These are phyloP conservation scores for Myriosclerotinia curreyana DNA, from an alignment of 2,329 filamentous ascomycete genomes.

Conservation along the genomic window DNA sequence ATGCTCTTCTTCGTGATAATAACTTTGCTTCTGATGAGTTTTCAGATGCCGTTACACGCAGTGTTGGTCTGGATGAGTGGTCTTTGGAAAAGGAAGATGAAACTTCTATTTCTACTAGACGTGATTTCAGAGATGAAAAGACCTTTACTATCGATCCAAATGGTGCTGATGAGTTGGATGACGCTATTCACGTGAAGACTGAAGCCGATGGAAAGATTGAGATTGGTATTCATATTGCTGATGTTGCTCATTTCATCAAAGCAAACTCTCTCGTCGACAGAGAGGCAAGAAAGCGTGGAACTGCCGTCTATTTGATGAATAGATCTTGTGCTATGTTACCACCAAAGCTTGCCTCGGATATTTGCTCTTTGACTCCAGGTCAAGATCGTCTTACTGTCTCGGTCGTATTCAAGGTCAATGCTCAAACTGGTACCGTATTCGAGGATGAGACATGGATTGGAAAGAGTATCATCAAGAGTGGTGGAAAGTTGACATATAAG, in stretches of 20 bases:
- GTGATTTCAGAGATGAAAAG: constrained; percentile 85
- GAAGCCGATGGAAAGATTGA: constrained; percentile 83
- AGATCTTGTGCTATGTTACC: constrained; percentile 81
- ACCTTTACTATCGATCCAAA: constrained; percentile 92
- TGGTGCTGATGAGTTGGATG: constrained; percentile 82
- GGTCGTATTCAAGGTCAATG: constrained; percentile 88
- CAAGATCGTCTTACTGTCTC: constrained; percentile 88
- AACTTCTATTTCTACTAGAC: constrained; percentile 66
- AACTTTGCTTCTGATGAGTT: constrained; percentile 98
- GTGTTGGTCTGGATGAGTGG: constrained; percentile 90
- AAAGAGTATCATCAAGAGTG: constrained; percentile 89
- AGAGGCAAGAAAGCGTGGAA: constrained; percentile 96
- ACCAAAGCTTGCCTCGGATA: constrained; percentile 75
- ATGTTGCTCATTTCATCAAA: constrained; percentile 97
- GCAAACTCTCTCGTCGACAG: constrained; percentile 91
- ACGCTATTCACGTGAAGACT: constrained; percentile 88
- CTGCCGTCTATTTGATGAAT: constrained; percentile 91
- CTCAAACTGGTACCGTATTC: constrained; percentile 70
- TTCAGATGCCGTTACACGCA: constrained; percentile 91
- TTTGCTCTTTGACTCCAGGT: constrained; percentile 84
- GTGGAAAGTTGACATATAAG: constrained; percentile 77
- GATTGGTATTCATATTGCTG: constrained; percentile 90
- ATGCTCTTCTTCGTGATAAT: constrained; percentile 94
- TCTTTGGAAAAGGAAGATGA: constrained; percentile 81
- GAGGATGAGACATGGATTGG: constrained; percentile 93